Conservation (phyloP, 2,329 filamentous ascomycete species). For the Fusarium lyarnte region DNA sequence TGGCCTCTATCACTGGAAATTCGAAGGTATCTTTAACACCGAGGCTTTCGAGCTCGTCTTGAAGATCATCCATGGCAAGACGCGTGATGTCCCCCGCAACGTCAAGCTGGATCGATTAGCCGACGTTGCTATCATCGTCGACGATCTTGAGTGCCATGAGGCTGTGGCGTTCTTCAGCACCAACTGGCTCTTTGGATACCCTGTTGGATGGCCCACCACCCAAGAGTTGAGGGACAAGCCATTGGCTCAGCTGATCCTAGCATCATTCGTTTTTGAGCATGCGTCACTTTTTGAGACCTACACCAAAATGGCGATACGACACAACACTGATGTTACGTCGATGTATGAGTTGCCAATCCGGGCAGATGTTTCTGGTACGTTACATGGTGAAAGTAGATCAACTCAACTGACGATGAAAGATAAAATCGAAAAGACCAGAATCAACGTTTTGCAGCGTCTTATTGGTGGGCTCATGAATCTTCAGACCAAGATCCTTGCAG, state of each 20-base stretch:
- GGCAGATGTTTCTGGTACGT: background rate
- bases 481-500: accelerated
- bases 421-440: background rate
- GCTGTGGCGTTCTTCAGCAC: accelerated
- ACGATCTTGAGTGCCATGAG: background rate
- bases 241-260: background rate
- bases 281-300: background rate
- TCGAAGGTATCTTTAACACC: accelerated
- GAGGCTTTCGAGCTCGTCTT: background rate
- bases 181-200: background rate
- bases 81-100: accelerated
- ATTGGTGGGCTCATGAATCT: accelerated
- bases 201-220: background rate
- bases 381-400: accelerated
- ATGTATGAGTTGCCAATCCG: background rate
- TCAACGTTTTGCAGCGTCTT: accelerated
- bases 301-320: background rate
- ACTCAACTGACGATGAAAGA: accelerated
- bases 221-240: background rate
- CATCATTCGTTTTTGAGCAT: background rate
- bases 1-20: background rate
- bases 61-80: background rate
- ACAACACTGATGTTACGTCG: accelerated
- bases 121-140: background rate
- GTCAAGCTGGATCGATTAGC: accelerated